A percentile compares a stretch with the other conserved stretches of the same genome.
These are phyloP conservation scores for Yamadazyma epiphylla DNA, from an alignment of 1,139 yeast species.

Conservation along the genomic window DNA sequence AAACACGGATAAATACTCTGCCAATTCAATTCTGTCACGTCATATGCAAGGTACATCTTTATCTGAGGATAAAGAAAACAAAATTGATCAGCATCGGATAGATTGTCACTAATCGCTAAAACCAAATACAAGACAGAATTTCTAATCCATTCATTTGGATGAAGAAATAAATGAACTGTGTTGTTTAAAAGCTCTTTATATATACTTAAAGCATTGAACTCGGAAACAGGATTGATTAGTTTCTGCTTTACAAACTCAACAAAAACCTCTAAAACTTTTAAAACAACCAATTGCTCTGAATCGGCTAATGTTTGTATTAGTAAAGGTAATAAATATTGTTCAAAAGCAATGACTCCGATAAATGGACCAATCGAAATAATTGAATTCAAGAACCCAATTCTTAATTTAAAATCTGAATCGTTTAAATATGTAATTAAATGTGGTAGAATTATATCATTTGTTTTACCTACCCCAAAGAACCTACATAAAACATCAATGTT, in stretches of 20 bases:
- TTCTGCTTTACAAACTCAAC: constrained; percentile 26
- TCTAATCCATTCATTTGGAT: constrained; percentile 86
- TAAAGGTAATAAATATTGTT: constrained; percentile 83
- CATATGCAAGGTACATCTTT: constrained; percentile 74
- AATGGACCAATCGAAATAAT: constrained; percentile 75
- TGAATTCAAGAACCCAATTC: constrained; percentile 70
- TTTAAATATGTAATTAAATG: constrained; percentile 90
- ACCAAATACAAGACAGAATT: constrained; percentile 63
- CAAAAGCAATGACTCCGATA: constrained; percentile 78
- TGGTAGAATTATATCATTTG: constrained; percentile 83
- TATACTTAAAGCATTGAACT: constrained; percentile 39
- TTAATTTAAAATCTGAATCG: constrained; percentile 64
- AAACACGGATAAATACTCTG: constrained; percentile 60
- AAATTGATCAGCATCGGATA: constrained; percentile 73
- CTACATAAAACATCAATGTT: constrained; percentile 74
- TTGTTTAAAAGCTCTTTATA: constrained; percentile 33
- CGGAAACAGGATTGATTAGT: constrained; percentile 33
- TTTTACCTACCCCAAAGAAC: constrained; percentile 80
- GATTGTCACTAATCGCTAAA: constrained; percentile 56
- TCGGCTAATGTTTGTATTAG: constrained; percentile 79
- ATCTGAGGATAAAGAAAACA: constrained; percentile 82
- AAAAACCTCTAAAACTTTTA: constrained; percentile 70
- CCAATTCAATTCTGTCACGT: constrained; percentile 65
- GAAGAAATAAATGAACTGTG: constrained; percentile 46
- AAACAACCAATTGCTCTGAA: constrained; percentile 77